phyloP scores from a whole-genome alignment of 169 alveolate genomes.

The Eimeria falciformis region DNA sequence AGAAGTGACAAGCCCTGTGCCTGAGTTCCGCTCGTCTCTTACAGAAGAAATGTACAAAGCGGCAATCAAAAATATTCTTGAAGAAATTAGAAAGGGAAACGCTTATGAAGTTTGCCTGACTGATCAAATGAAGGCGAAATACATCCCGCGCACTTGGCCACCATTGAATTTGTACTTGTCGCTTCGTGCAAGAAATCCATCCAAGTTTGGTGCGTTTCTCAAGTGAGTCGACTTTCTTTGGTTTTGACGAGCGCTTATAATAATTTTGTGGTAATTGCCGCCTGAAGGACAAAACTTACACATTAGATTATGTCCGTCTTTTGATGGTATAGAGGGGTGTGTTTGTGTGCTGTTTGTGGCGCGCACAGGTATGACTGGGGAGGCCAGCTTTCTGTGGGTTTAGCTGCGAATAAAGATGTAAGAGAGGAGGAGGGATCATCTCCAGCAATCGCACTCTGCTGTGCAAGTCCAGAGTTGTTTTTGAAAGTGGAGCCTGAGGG shows the following conservation, averaged over 20 bases:
- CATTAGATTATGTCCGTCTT: neutral
- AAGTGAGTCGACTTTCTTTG: constrained; percentile 14
- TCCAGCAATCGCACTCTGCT: constrained; percentile 40
- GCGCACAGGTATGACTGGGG: neutral
- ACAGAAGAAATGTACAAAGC: constrained; percentile 2
- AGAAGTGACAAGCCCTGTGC: no score
- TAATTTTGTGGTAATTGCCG: no score
- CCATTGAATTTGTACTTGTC: constrained; percentile 51
- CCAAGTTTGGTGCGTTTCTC: constrained; percentile 71
- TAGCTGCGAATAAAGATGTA: neutral
- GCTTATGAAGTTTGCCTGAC: constrained; percentile 83
- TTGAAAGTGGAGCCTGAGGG: constrained; percentile 76
- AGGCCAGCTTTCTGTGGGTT: neutral
- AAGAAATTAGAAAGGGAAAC: constrained; percentile 75
- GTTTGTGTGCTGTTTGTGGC: neutral
- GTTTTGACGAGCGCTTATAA: neutral
- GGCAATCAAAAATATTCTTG: neutral
- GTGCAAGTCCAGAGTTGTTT: constrained; percentile 83
- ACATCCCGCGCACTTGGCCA: neutral
- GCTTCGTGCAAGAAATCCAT: constrained; percentile 72
- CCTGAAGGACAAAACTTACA: neutral
- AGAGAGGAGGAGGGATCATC: neutral
- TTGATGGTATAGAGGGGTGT: neutral
- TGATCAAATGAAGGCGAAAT: constrained; percentile 58
- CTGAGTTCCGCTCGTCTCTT: neutral